Conservation (phyloP, 306 rosid genomes). For the Nissolia schottii region DNA sequence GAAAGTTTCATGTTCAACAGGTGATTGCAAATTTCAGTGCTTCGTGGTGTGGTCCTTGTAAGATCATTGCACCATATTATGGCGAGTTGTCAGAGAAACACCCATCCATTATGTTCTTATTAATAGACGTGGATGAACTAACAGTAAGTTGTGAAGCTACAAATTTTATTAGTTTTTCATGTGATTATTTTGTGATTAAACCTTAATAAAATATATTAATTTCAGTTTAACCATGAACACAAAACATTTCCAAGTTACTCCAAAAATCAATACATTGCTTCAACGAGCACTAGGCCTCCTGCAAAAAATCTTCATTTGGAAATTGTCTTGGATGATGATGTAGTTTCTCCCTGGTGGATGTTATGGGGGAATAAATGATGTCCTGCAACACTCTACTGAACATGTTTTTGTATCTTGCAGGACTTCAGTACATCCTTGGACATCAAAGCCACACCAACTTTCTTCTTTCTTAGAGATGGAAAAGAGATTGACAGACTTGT, state of each 20-base stretch:
- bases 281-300: neutral
- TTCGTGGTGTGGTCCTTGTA: conserved; percentile 91
- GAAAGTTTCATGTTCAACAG: conserved; percentile 42
- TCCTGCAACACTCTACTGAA: neutral
- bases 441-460: conserved; percentile 92
- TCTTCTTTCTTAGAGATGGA: conserved; percentile 77
- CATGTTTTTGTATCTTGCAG: conserved; percentile 37
- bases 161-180: neutral
- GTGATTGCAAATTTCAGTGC: conserved; percentile 91
- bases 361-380: neutral
- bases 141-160: conserved; percentile 46
- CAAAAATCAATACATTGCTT: neutral
- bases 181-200: neutral
- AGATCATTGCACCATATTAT: conserved; percentile 57
- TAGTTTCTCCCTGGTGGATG: neutral
- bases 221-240: neutral
- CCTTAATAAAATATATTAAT: neutral
- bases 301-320: neutral
- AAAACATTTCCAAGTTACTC: neutral
- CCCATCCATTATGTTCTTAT: conserved; percentile 61
- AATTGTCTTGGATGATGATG: neutral
- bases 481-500: conserved; percentile 80
- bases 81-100: conserved; percentile 61
- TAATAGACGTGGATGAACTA: conserved; percentile 78
- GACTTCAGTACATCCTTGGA: conserved; percentile 85